Evolutionary conservation across 306 rosid species (phyloP), one percentile per base, ranked within the genome.

Genomic region (Comarum palustre): DNA sequence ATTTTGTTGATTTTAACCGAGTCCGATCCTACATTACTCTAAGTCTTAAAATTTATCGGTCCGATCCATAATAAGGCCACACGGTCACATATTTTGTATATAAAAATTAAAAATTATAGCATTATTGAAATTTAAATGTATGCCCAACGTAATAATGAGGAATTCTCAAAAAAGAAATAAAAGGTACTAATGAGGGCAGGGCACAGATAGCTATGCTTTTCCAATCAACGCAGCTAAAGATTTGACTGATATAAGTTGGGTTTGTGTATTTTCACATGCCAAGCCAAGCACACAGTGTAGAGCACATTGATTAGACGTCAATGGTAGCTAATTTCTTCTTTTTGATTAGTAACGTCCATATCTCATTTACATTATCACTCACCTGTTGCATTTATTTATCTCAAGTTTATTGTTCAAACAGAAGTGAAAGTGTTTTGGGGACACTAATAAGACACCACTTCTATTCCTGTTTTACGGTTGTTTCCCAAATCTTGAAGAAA

Each of bases 231-330:
- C 14, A 71, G 51, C 19, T 69, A 22, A 55, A 14, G 24, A 54
- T 38, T 54, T 54, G 60, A 38, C 4, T 3, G 17, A 52, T 36
- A 36, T 38, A 38, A 71, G 19, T 52, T 71, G 50, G 36, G 74
- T 24, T 19, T 71, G 14, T 71, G 65, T 59, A 38, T 22, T 25
- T 54, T 54, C 25, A 43, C 36, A 45, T 60, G 32, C 76, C 64
- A 43, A 19, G 16, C 42, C 63, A 59, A 17, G 16, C 29, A 59
- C 16, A n/a, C 22, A 19, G 16, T 25, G 14, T 20, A 14, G 14
- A 20, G 42, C 58, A 43, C 50, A 78, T 64, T 55, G 72, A 72
- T 27, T 59, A 59, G 65, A 59, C 65, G 41, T 59, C 65, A 58
- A 58, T 58, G 19, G 38, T 27, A 58, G 64, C 64, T 58, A 58